Evolutionary conservation across 352 stramenopile species (phyloP).

Genomic region (Stephanocyclus meneghinianus): DNA sequence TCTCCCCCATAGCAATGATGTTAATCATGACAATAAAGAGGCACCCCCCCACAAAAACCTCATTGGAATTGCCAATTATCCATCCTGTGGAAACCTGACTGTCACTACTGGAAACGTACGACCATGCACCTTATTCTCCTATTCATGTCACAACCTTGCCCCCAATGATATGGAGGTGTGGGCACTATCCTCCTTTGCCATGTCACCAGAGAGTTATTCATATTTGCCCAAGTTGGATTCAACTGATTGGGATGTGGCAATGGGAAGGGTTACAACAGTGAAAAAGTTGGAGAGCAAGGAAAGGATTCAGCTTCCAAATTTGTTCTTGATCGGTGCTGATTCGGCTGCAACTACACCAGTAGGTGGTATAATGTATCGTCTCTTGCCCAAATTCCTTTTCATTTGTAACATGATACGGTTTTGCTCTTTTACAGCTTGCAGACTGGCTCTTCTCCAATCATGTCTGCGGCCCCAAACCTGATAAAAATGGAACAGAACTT

Average conservation of each 20-base stretch:
- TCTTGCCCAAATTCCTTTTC: not conserved
- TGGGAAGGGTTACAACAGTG: no score
- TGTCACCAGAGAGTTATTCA: conserved; percentile 14
- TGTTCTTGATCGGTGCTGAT: not conserved
- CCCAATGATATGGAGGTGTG: conserved; percentile 8
- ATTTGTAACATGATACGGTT: not conserved
- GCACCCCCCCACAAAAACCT: not conserved
- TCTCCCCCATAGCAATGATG: not conserved
- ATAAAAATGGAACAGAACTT: not conserved
- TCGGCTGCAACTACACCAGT: not conserved
- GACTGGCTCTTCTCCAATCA: not conserved
- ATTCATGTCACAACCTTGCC: conserved; percentile 22
- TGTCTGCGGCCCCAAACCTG: not conserved
- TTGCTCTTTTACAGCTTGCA: not conserved
- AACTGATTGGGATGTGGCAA: not conserved
- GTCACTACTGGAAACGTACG: not conserved
- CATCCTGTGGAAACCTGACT: conserved; percentile 19
- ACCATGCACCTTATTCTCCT: not conserved
- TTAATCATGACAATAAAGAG: not conserved
- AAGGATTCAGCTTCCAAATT: not conserved
- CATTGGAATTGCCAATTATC: conserved; percentile 8
- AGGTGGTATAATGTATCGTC: not conserved
- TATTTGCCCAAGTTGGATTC: not conserved
- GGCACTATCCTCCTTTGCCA: not conserved
- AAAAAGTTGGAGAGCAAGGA: no score